Conservation (phyloP, 345 rosid species). For the Populus simonii region DNA sequence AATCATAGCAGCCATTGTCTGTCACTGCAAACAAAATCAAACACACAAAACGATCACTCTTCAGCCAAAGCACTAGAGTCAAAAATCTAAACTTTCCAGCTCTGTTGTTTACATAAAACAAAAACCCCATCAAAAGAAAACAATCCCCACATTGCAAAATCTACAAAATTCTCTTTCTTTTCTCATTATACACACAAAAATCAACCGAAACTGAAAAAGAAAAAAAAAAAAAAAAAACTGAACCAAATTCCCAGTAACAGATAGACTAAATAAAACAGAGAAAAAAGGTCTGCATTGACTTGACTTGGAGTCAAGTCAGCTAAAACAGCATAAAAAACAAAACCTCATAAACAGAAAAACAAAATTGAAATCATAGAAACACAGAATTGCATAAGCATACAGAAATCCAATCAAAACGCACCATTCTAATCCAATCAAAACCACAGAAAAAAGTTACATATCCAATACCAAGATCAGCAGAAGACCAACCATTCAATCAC, state of each 20-base stretch:
- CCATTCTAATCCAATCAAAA: not conserved
- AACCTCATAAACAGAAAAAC: not conserved
- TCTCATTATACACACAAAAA: not conserved
- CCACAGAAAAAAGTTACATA: not conserved
- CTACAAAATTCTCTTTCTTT: not conserved
- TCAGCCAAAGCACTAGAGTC: not conserved
- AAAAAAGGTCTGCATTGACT: not conserved
- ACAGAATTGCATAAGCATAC: not conserved
- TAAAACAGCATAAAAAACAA: not conserved
- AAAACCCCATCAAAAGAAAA: not conserved
- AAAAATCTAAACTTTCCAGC: not conserved
- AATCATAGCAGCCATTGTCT: conserved; percentile 36
- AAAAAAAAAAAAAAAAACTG: not conserved
- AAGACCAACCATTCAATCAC: not conserved
- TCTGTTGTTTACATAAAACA: not conserved
- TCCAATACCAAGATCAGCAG: not conserved
- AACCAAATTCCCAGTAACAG: not conserved
- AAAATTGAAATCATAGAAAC: not conserved
- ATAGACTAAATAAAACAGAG: not conserved
- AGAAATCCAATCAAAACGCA: not conserved
- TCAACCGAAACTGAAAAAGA: too few species aligned
- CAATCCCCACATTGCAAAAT: not conserved
- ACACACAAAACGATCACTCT: not conserved
- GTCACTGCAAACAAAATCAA: not conserved
- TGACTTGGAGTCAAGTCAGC: not conserved